These are phyloP conservation scores for Urochloa ruziziensis DNA, from an alignment of 176 grass and related monocot species.

Conservation along the genomic window DNA sequence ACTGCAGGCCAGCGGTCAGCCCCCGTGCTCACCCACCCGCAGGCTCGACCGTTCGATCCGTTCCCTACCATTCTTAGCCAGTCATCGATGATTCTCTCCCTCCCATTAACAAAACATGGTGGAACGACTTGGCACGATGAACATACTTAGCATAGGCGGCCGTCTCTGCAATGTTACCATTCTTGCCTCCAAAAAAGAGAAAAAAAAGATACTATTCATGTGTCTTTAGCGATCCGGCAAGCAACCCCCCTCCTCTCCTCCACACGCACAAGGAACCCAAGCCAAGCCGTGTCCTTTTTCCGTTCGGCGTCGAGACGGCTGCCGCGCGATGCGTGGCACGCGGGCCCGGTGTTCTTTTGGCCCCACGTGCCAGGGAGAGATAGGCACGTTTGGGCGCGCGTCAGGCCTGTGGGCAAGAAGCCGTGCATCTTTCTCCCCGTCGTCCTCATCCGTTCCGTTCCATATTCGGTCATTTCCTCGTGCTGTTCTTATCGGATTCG, in stretches of 20 bases:
- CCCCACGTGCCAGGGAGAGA: not conserved
- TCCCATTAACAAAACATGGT: no score
- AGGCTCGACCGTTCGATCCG: no score
- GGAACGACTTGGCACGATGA: no score
- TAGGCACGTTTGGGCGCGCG: not conserved
- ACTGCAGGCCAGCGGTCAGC: no score
- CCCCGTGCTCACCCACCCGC: no score
- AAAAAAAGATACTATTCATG: not conserved
- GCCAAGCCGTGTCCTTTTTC: not conserved
- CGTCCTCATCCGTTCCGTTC: not conserved
- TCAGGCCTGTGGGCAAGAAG: not conserved
- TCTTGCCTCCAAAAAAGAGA: not conserved
- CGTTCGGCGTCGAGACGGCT: not conserved
- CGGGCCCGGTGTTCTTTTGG: not conserved
- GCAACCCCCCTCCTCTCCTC: not conserved
- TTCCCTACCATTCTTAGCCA: no score
- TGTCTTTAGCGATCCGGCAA: slow-evolving; percentile 17
- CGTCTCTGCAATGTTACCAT: not conserved
- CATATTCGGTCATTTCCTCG: not conserved
- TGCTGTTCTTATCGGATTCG: not conserved
- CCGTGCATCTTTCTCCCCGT: not conserved
- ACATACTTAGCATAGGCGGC: no score
- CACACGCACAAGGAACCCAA: slow-evolving; percentile 2
- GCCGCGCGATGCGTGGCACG: not conserved
- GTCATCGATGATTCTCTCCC: no score